A percentile compares a stretch with the other conserved stretches of the same genome.
phyloP scores from a whole-genome alignment of 495 filamentous ascomycete species.

The Clohesyomyces aquaticus region DNA sequence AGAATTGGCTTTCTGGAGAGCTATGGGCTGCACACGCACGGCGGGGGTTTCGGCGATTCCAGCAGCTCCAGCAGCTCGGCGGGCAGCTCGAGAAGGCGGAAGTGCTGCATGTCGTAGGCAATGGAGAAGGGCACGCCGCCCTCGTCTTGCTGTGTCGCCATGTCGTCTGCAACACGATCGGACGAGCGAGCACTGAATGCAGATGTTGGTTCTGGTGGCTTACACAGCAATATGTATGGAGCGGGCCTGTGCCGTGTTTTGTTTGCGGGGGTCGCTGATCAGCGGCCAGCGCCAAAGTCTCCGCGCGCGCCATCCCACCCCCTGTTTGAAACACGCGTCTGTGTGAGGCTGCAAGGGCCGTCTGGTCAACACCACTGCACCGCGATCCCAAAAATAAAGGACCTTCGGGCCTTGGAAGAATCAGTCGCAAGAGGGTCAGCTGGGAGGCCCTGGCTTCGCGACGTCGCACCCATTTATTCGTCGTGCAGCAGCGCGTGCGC shows the following conservation, averaged over 20 bases:
- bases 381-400: neutral
- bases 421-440: neutral
- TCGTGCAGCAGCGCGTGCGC: conserved; percentile 24
- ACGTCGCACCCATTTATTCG: conserved; percentile 11
- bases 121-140: conserved; percentile 67
- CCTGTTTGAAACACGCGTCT: neutral
- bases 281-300: conserved; percentile 14
- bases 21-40: conserved; percentile 29
- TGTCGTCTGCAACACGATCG: conserved; percentile 34
- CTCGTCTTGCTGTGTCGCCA: conserved; percentile 63
- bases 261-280: conserved; percentile 25
- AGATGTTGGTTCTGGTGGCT: too few relatives aligned
- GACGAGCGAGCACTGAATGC: too few relatives aligned
- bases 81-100: conserved; percentile 81
- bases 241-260: neutral
- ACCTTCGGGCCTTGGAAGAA: neutral
- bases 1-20: conserved; percentile 2
- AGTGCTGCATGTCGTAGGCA: conserved; percentile 60
- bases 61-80: conserved; percentile 71
- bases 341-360: conserved; percentile 9
- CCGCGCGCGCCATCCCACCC: neutral
- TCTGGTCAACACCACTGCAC: conserved; percentile 4
- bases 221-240: neutral
- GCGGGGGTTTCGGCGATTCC: conserved; percentile 35
- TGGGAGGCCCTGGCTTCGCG: conserved; percentile 14